Conservation (phyloP, 2,329 filamentous ascomycete species). For the Cordyceps cicadae region DNA sequence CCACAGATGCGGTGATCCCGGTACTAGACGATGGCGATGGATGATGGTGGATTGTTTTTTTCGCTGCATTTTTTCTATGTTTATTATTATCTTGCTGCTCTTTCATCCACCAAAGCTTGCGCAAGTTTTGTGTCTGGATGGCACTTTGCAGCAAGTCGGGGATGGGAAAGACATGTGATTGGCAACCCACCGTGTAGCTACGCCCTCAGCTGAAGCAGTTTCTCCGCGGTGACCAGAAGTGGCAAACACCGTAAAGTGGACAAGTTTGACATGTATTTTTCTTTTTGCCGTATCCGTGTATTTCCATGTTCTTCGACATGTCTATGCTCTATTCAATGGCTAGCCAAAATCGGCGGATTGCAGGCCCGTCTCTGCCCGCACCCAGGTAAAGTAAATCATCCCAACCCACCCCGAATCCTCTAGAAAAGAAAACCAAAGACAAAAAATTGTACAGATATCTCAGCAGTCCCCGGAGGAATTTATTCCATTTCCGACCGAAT, state of each 20-base stretch:
- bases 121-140: no score
- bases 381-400: not conserved
- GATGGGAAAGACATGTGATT: no score
- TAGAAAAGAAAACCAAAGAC: not conserved
- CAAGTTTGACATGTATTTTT: not conserved
- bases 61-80: not conserved
- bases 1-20: not conserved
- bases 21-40: not conserved
- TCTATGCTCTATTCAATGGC: not conserved
- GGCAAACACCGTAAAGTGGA: not conserved
- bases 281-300: not conserved
- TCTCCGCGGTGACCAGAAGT: not conserved
- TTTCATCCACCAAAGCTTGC: no score
- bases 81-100: no score
- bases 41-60: not conserved
- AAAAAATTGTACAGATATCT: conserved; percentile 2
- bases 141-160: no score
- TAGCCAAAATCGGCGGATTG: not conserved
- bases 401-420: not conserved
- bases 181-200: not conserved
- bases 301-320: not conserved
- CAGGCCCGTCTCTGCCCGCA: not conserved
- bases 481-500: not conserved
- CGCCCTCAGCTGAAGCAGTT: not conserved
- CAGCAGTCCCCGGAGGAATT: not conserved